phyloP scores from a whole-genome alignment of 2,329 filamentous ascomycete species.

The Diplodia mutila region DNA sequence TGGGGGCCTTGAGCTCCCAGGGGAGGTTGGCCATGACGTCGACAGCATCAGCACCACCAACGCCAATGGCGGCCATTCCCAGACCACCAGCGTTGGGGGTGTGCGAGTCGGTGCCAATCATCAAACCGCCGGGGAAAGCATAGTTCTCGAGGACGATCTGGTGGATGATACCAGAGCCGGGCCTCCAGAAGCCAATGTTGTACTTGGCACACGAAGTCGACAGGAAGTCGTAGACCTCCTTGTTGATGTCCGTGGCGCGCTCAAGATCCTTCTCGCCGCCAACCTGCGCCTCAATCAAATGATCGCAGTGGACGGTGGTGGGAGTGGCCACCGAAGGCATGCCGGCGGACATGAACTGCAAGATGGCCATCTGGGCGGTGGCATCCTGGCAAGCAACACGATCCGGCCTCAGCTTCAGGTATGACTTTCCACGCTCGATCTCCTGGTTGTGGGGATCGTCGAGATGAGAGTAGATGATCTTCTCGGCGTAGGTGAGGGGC shows the following conservation, averaged over 20 bases:
- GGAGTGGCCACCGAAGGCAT: slow-evolving; percentile 95
- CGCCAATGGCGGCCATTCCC: slow-evolving; percentile 92
- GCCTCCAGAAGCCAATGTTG: slow-evolving; percentile 99
- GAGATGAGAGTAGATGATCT: slow-evolving; percentile 98
- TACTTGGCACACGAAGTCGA: slow-evolving; percentile 95
- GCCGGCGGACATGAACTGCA: slow-evolving; percentile 99
- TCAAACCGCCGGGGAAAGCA: slow-evolving; percentile 95
- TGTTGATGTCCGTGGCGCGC: slow-evolving; percentile 91
- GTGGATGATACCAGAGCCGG: slow-evolving; percentile 98
- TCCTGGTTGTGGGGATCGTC: slow-evolving; percentile 96
- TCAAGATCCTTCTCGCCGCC: slow-evolving; percentile 93
- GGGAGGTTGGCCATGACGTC: slow-evolving; percentile 97
- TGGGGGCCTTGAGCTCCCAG: slow-evolving; percentile 98
- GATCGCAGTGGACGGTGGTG: slow-evolving; percentile 96
- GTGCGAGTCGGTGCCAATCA: slow-evolving; percentile 98
- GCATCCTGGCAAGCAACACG: slow-evolving; percentile 99
- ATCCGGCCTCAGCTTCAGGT: slow-evolving; percentile 95
- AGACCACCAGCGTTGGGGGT: slow-evolving; percentile 97
- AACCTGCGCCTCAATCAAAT: slow-evolving; percentile 96
- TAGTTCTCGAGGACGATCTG: slow-evolving; percentile 99
- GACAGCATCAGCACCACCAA: slow-evolving; percentile 96
- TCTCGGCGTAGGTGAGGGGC: slow-evolving; percentile 94
- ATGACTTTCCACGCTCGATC: slow-evolving; percentile 92
- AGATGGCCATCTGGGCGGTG: slow-evolving; percentile 98
- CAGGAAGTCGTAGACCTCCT: slow-evolving; percentile 99